phyloP scores from a whole-genome alignment of 495 filamentous ascomycete species.

The Mytilinidion resinicola region DNA sequence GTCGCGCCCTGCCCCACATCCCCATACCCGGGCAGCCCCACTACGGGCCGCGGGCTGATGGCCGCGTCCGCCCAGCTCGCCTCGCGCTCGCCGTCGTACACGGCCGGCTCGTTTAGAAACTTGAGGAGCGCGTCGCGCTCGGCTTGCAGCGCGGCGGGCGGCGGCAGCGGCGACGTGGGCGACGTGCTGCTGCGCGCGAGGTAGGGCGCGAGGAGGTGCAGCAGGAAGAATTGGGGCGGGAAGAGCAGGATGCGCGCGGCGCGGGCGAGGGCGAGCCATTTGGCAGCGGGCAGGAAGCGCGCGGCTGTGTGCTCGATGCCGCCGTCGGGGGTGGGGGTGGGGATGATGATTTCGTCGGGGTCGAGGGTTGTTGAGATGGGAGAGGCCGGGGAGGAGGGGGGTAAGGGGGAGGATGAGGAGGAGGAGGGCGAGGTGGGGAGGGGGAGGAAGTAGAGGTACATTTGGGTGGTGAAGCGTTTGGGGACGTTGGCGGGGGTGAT shows the following conservation, averaged over 20 bases:
- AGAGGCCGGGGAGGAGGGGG: conserved; percentile 2
- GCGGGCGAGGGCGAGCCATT: conserved; percentile 60
- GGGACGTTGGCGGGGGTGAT: conserved; percentile 68
- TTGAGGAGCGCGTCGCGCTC: conserved; percentile 52
- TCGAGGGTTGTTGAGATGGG: conserved; percentile 22
- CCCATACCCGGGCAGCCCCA: conserved; percentile 49
- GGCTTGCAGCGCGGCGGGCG: conserved; percentile 39
- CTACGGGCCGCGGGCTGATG: conserved; percentile 56
- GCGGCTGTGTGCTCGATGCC: conserved; percentile 80
- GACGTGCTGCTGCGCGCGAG: conserved; percentile 36
- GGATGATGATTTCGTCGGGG: conserved; percentile 36
- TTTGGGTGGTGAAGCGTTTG: conserved; percentile 82
- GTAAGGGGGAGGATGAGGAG: neutral
- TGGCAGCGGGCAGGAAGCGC: conserved; percentile 59
- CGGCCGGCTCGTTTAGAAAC: conserved; percentile 44
- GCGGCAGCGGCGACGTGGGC: conserved; percentile 31
- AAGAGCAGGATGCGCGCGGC: conserved; percentile 71
- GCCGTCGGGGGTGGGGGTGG: conserved; percentile 70
- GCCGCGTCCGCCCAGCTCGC: conserved; percentile 70
- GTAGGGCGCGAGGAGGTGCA: conserved; percentile 59
- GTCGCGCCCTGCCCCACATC: conserved; percentile 48
- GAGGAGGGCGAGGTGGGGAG: conserved; percentile 38
- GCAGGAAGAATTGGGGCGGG: conserved; percentile 81
- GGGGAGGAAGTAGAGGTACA: conserved; percentile 95
- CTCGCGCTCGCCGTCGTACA: conserved; percentile 38